Conservation (phyloP, 352 stramenopile species). For the Phytophthora pseudosyringae region DNA sequence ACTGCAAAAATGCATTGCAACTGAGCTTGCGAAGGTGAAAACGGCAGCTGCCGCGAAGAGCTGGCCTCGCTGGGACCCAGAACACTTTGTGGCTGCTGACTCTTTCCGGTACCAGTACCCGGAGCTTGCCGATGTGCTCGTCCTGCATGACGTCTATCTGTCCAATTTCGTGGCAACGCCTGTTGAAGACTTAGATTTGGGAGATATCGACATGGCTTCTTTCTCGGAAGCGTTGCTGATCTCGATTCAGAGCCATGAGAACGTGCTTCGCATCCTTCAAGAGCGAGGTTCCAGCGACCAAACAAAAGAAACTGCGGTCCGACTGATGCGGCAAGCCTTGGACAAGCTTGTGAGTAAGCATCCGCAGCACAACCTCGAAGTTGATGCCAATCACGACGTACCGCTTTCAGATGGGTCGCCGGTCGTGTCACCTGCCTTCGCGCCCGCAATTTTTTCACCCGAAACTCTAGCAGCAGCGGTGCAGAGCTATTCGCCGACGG, state of each 20-base stretch:
- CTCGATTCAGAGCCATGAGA: conserved; percentile 85
- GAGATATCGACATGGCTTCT: conserved; percentile 77
- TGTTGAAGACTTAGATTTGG: conserved; percentile 54
- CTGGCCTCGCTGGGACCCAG: conserved; percentile 82
- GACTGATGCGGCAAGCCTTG: conserved; percentile 74
- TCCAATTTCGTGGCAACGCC: conserved; percentile 73
- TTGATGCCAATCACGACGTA: conserved; percentile 22
- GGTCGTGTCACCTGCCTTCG: conserved; percentile 7
- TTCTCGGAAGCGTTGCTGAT: conserved; percentile 83
- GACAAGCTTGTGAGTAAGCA: conserved; percentile 81
- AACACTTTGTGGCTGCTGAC: conserved; percentile 87
- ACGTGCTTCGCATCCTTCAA: conserved; percentile 79
- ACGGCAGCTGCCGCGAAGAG: conserved; percentile 49
- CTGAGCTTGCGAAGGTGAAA: conserved; percentile 75
- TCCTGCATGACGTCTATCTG: conserved; percentile 84
- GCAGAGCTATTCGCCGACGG: conserved; percentile 24
- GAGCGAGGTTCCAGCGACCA: conserved; percentile 67
- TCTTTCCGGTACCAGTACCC: conserved; percentile 89
- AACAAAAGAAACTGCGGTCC: conserved; percentile 60
- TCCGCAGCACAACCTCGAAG: conserved; percentile 81
- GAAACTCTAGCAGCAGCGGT: conserved; percentile 17
- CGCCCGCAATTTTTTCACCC: conserved; percentile 17
- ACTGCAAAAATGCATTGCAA: conserved; percentile 56
- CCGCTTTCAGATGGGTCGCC: conserved; percentile 22
- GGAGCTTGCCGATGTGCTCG: conserved; percentile 74